phyloP scores from a whole-genome alignment of 1,284 basidiomycete genomes.

The Puccinia horiana region DNA sequence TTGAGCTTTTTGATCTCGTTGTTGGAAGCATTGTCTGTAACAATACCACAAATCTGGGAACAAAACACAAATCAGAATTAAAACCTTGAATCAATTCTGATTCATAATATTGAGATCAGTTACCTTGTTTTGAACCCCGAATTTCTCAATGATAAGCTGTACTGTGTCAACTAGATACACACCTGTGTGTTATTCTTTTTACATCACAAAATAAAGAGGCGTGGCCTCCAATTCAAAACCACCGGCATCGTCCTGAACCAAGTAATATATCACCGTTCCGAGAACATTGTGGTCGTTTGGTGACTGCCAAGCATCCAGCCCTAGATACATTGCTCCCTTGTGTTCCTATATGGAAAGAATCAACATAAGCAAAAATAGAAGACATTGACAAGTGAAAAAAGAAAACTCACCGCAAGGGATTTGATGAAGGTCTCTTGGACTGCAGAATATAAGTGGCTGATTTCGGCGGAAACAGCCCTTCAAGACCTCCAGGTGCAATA shows the following conservation, averaged over 20 bases:
- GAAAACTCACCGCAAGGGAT: constrained; percentile 1
- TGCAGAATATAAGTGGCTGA: neutral
- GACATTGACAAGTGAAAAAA: neutral
- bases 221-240: neutral
- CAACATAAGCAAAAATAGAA: neutral
- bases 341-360: neutral
- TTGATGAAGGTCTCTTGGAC: neutral
- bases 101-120: neutral
- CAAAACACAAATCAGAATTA: neutral
- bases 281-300: neutral
- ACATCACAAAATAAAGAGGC: constrained; percentile 2
- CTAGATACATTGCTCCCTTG: constrained; percentile 17
- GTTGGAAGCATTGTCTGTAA: constrained; percentile 16
- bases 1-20: neutral
- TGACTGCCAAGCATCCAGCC: constrained; percentile 11
- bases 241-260: neutral
- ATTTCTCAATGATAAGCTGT: constrained; percentile 1
- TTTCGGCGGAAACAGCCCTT: neutral
- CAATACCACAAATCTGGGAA: constrained; percentile 16
- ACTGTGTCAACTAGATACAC: neutral
- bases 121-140: constrained; percentile 14
- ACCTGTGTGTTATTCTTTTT: neutral
- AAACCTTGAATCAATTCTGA: neutral
- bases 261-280: neutral
- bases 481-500: neutral